Evolutionary conservation across 1,139 yeast species (phyloP).

Genomic region (Maudiozyma humilis): DNA sequence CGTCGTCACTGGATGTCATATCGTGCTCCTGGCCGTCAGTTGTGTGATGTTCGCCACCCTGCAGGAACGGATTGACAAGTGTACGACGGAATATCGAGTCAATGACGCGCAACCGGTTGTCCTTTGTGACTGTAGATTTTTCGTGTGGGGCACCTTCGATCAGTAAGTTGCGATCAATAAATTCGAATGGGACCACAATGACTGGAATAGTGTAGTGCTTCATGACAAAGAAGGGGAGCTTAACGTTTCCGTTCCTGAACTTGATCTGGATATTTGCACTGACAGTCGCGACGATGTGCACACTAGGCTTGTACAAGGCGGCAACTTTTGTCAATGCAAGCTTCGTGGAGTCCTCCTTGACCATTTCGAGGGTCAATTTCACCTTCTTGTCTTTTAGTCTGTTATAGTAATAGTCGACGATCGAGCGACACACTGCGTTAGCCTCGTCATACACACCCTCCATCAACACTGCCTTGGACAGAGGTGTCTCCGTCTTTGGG

Average conservation of each 20-base stretch:
- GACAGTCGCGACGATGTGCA: constrained; percentile 38
- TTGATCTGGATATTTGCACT: constrained; percentile 30
- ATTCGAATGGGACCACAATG: constrained; percentile 31
- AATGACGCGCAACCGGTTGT: constrained; percentile 12
- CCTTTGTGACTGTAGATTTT: neutral
- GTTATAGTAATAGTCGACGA: constrained; percentile 37
- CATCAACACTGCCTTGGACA: constrained; percentile 9
- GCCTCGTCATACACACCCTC: constrained; percentile 30
- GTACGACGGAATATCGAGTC: constrained; percentile 18
- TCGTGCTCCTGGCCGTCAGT: neutral
- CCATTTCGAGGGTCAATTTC: constrained; percentile 49
- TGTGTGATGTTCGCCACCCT: neutral
- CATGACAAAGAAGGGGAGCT: constrained; percentile 32
- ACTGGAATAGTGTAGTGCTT: constrained; percentile 31
- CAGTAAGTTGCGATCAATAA: constrained; percentile 25
- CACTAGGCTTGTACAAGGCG: constrained; percentile 47
- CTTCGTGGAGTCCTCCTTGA: constrained; percentile 35
- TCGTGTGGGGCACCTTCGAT: constrained; percentile 13
- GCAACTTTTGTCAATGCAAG: constrained; percentile 45
- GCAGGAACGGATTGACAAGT: constrained; percentile 20
- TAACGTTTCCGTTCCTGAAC: constrained; percentile 29
- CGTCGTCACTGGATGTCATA: constrained; percentile 8
- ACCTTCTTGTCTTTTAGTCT: constrained; percentile 35
- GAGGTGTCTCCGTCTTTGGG: constrained; percentile 2
- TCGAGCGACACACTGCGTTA: constrained; percentile 35